phyloP scores from a whole-genome alignment of 306 rosid species.

The Cyclanthera cordifolia region DNA sequence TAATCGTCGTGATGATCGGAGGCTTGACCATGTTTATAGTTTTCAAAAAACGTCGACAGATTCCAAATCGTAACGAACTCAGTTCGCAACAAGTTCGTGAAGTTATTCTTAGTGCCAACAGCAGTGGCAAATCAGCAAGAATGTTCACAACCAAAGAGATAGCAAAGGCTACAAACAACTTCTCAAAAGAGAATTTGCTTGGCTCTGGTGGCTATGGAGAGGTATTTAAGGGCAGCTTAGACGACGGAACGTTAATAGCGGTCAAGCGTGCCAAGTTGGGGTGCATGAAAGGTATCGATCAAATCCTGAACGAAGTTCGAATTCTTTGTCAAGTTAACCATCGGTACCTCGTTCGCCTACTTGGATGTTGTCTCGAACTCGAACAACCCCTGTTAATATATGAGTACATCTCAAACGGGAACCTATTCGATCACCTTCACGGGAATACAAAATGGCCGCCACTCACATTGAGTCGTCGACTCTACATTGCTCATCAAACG shows the following conservation, averaged over 20 bases:
- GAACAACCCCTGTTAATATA: slow-evolving; percentile 73
- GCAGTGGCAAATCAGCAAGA: slow-evolving; percentile 55
- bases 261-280: slow-evolving; percentile 78
- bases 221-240: slow-evolving; percentile 61
- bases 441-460: slow-evolving; percentile 19
- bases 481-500: slow-evolving; percentile 50
- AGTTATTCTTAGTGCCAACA: slow-evolving; percentile 50
- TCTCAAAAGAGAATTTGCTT: slow-evolving; percentile 52
- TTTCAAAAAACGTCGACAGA: slow-evolving; percentile 46
- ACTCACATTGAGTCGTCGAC: slow-evolving; percentile 51
- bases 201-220: slow-evolving; percentile 75
- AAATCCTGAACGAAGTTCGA: slow-evolving; percentile 75
- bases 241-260: slow-evolving; percentile 52
- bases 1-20: neutral
- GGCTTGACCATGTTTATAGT: slow-evolving; percentile 20
- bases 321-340: slow-evolving; percentile 84
- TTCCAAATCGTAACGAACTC: slow-evolving; percentile 36
- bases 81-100: slow-evolving; percentile 55
- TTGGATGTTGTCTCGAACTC: slow-evolving; percentile 70
- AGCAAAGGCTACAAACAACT: slow-evolving; percentile 55
- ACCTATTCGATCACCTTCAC: slow-evolving; percentile 50
- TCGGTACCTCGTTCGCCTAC: slow-evolving; percentile 54
- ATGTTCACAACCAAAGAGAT: slow-evolving; percentile 64
- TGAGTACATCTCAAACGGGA: slow-evolving; percentile 67
- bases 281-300: slow-evolving; percentile 64